Evolutionary conservation across 805 yeast species (phyloP).

Genomic region (Lipomyces sp.): DNA sequence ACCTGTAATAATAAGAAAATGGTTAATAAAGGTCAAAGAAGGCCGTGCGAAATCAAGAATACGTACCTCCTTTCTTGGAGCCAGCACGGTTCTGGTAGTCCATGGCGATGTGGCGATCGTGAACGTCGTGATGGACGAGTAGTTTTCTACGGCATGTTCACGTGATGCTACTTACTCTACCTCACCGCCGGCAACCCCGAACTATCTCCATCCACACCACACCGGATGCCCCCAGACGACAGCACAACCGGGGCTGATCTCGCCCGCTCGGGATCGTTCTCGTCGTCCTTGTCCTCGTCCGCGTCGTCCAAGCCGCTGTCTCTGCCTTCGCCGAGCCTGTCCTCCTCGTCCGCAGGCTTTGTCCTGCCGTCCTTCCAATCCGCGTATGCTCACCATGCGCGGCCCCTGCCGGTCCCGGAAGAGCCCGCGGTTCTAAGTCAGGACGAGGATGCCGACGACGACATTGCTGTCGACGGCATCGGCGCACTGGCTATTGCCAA

Average conservation of each 20-base stretch:
- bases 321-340: conserved; percentile 18
- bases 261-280: conserved; percentile 10
- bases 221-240: too few species aligned
- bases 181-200: too few species aligned
- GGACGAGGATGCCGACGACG: neutral
- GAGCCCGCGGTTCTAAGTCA: neutral
- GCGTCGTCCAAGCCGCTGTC: conserved; percentile 1
- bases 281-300: conserved; percentile 6
- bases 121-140: too few species aligned
- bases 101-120: conserved; percentile 55
- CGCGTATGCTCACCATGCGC: neutral
- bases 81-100: conserved; percentile 89
- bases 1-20: conserved; percentile 36
- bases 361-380: neutral
- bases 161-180: too few species aligned
- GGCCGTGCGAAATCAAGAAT: neutral
- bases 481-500: too few species aligned
- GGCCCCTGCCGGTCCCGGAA: neutral
- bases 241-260: too few species aligned
- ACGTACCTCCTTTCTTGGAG: conserved; percentile 67
- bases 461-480: too few species aligned
- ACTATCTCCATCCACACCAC: too few species aligned
- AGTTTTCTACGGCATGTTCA: too few species aligned
- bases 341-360: conserved; percentile 1
- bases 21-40: neutral